Base-by-base conservation (phyloP, 495 filamentous ascomycete genomes). In the Penicillium canescens region DNA sequence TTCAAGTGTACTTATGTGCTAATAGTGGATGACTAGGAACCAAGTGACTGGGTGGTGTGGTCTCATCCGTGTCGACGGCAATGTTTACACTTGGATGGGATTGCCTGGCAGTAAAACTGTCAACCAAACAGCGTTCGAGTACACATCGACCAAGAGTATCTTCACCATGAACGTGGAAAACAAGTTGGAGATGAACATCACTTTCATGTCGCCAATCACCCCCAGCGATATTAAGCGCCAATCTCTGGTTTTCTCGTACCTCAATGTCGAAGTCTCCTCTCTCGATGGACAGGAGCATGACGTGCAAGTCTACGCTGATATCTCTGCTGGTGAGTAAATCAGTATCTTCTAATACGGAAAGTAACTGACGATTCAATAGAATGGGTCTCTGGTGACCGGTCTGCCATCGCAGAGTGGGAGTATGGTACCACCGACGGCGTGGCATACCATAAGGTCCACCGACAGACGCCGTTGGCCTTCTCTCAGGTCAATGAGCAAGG, bases 301-400 rank as follows among this genome's bases (percentile, higher is more conserved):
- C 59, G 80, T 86, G 31, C 76, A 84, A 51, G 46, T 86, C 11
- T 86, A 86, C 57, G 65, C 82, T 3, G 82, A 86, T 57, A 82
- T 85, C 49, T 82, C 82, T 36, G 82, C 80, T 8, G 82, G 82
- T 82, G 62, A 56, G 77, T 65, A 9, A 4, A 10, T 1, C 38
- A 8, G 7, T 12, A 10, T 14, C 3, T 42, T 24, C 21, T 18
- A 16, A 31, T 26, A 40, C 23, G 12, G 23, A 4, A 13, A 12
- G 13, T n/a, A 20, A 14, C 18, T 39, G 20, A 66, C 64, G 42
- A 68, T 44, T 46, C 50, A 7, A 16, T 21, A 84, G 82, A 86
- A 73, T 86, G 81, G 81, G 70, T 74, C 13, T 80, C 80, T 18
- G 82, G 80, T 21, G 78, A 86, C 57, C 68, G 73, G 5, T 65